Evolutionary conservation across 805 yeast species (phyloP).

Genomic region (Blastobotrys robertii): DNA sequence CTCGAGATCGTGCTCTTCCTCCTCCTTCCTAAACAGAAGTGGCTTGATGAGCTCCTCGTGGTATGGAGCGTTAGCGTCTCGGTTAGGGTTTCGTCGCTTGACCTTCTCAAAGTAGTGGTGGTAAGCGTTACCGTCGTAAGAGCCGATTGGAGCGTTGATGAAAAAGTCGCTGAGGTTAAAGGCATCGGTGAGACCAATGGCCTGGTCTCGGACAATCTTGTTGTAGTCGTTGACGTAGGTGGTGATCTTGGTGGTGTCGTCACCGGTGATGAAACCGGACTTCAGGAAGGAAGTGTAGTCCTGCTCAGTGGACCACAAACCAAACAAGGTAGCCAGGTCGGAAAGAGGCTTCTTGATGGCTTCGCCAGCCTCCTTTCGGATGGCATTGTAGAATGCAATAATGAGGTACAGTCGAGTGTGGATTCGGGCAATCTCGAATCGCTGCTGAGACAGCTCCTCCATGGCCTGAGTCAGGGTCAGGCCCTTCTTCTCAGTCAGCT

Average conservation of each 20-base stretch:
- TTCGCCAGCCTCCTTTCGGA: conserved; percentile 27
- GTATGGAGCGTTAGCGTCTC: conserved; percentile 50
- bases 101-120: conserved; percentile 59
- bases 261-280: conserved; percentile 44
- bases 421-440: conserved; percentile 32
- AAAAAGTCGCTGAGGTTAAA: conserved; percentile 73
- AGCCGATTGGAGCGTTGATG: conserved; percentile 76
- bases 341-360: conserved; percentile 41
- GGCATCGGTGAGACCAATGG: conserved; percentile 72
- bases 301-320: conserved; percentile 54
- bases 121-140: conserved; percentile 74
- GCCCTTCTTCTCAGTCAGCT: conserved; percentile 19
- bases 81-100: conserved; percentile 38
- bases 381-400: conserved; percentile 28
- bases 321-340: conserved; percentile 51
- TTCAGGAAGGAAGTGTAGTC: conserved; percentile 67
- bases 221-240: conserved; percentile 38
- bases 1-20: conserved; percentile 13
- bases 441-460: conserved; percentile 31
- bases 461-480: conserved; percentile 25
- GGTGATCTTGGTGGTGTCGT: conserved; percentile 35
- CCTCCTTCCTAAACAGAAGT: conserved; percentile 24
- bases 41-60: conserved; percentile 30
- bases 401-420: conserved; percentile 31
- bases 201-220: conserved; percentile 49